A percentile compares a stretch with the other conserved stretches of the same genome.
Conservation (phyloP, 306 rosid genomes). For the Casuarina cunninghamiana region DNA sequence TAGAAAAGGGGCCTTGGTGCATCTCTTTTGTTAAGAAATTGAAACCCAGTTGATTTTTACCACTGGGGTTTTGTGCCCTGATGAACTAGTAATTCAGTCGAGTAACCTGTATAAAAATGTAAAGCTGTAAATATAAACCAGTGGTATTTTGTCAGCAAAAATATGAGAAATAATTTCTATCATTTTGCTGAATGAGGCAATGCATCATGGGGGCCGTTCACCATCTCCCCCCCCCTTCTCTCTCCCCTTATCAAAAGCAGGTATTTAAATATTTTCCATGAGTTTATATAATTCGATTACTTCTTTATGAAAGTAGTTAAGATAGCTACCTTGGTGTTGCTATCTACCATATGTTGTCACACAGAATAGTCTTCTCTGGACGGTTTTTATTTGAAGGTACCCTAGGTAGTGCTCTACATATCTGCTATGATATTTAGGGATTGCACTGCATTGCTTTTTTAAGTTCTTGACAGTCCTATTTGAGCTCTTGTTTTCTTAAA, state of each 20-base stretch:
- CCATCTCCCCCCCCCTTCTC: too few relatives aligned
- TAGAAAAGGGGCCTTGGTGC: neutral
- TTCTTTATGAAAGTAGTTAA: neutral
- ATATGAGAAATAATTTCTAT: neutral
- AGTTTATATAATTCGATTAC: neutral
- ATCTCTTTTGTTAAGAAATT: neutral
- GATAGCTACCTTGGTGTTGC: neutral
- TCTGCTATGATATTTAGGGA: neutral
- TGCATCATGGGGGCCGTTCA: neutral
- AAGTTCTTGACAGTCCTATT: slow-evolving; percentile 18
- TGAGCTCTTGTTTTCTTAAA: slow-evolving; percentile 29
- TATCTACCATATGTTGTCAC: slow-evolving; percentile 10
- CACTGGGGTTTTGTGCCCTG: neutral
- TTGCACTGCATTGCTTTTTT: neutral
- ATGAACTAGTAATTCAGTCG: neutral
- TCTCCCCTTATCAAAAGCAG: neutral
- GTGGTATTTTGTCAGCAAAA: neutral
- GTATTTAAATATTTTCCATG: neutral
- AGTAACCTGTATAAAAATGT: neutral
- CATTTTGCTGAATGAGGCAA: neutral
- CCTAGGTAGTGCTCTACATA: slow-evolving; percentile 16
- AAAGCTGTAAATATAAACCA: neutral
- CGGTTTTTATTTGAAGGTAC: slow-evolving; percentile 27
- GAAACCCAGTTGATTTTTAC: neutral
- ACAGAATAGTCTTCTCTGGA: slow-evolving; percentile 3